Percentiles rank a stretch among this genome's conserved stretches.
These are phyloP conservation scores for Thielaviopsis euricoi DNA, from an alignment of 2,329 filamentous ascomycete genomes.

Conservation along the genomic window DNA sequence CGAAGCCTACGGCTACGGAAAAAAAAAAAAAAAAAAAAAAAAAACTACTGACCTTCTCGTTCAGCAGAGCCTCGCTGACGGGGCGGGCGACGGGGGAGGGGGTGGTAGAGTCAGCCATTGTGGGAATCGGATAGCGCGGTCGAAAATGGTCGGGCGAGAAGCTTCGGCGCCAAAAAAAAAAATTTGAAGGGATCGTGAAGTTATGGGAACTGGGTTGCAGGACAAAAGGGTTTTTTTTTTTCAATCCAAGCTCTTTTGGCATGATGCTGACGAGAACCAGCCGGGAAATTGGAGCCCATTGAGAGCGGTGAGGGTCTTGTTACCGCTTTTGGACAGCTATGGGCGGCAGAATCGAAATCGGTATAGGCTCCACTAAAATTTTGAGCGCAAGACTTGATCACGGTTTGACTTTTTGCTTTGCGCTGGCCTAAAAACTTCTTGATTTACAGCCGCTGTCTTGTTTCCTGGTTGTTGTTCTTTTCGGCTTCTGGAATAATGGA, in stretches of 20 bases:
- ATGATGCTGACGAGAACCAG: slow-evolving; percentile 19
- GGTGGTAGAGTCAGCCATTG: slow-evolving; percentile 38
- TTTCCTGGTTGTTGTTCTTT: background rate
- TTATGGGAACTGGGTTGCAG: background rate
- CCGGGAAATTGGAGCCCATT: slow-evolving; percentile 21
- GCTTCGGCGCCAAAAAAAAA: slow-evolving; percentile 5
- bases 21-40: background rate
- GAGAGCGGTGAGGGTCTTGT: slow-evolving; percentile 27
- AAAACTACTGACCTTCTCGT: slow-evolving; percentile 69
- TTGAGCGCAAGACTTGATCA: slow-evolving; percentile 5
- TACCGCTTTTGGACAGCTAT: slow-evolving; percentile 15
- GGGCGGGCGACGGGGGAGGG: slow-evolving; percentile 47
- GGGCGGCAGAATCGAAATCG: slow-evolving; percentile 26
- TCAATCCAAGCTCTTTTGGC: background rate
- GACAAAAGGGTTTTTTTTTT: slow-evolving; percentile 8
- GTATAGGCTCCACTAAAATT: slow-evolving; percentile 11
- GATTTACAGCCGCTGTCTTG: slow-evolving; percentile 2
- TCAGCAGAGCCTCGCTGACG: slow-evolving; percentile 92
- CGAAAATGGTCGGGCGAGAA: slow-evolving; percentile 1
- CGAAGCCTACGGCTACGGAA: background rate
- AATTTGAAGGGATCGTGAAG: slow-evolving; percentile 1
- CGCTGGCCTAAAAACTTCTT: slow-evolving; percentile 11
- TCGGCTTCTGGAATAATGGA: slow-evolving; percentile 4
- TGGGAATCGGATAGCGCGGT: slow-evolving; percentile 14
- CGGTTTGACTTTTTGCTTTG: slow-evolving; percentile 2